phyloP scores from a whole-genome alignment of 2,329 filamentous ascomycete species.

The Cryoendolithus antarcticus region DNA sequence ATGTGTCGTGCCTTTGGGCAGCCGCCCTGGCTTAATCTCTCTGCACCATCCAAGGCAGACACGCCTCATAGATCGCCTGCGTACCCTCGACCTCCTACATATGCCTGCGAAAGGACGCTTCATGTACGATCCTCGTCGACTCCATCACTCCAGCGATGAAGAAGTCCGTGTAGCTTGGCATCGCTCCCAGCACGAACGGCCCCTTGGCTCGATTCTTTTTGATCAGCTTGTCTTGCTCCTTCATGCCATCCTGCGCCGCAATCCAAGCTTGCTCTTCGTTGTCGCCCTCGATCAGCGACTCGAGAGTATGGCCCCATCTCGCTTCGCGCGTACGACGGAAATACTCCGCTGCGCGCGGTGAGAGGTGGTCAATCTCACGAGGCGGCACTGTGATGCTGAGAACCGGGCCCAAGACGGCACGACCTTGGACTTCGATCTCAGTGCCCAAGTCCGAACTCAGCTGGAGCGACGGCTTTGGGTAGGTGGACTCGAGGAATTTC shows the following conservation, averaged over 20 bases:
- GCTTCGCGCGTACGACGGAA: constrained; percentile 30
- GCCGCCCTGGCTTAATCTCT: too few relatives aligned
- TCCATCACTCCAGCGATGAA: constrained; percentile 28
- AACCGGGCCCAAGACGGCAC: constrained; percentile 14
- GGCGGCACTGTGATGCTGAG: constrained; percentile 25
- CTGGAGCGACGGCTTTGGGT: constrained; percentile 25
- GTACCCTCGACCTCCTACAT: too few relatives aligned
- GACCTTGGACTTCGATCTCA: constrained; percentile 22
- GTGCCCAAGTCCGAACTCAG: constrained; percentile 25
- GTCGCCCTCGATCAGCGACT: constrained; percentile 23
- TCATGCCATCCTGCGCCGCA: constrained; percentile 15
- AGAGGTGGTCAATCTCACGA: constrained; percentile 25
- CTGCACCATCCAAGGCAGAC: too few relatives aligned
- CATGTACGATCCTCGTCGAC: neutral
- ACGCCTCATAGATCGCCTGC: too few relatives aligned
- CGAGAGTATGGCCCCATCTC: constrained; percentile 23
- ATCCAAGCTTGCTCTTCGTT: constrained; percentile 21
- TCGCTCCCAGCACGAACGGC: constrained; percentile 28
- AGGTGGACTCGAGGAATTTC: constrained; percentile 29
- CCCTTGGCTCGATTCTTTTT: constrained; percentile 24
- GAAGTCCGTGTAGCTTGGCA: constrained; percentile 28
- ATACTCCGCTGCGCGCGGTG: constrained; percentile 25
- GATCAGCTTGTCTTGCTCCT: constrained; percentile 23
- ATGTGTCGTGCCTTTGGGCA: too few relatives aligned
- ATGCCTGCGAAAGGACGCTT: too few relatives aligned